Base-by-base conservation (phyloP, 1,139 yeast species). In the Saccharomyces hybrid region DNA sequence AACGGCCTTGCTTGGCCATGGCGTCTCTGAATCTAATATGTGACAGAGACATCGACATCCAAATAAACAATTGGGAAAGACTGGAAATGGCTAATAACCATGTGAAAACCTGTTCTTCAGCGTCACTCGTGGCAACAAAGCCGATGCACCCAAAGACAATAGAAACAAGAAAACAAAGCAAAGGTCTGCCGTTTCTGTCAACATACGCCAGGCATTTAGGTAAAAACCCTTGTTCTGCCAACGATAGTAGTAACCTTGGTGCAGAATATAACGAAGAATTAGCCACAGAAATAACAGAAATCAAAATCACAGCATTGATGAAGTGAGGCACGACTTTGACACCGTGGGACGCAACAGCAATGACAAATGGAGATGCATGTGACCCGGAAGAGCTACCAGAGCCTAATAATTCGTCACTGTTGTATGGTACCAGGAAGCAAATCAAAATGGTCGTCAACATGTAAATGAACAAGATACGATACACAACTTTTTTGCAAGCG, bases 191-290 rank as follows among this genome's bases (percentile, higher is more conserved):
- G 49, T 71, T 71, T 55, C 76, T 72, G 67, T 82, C 86, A 54
- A 82, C 75, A 68, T 78, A 82, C 38, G 76, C 72, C 58, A 84
- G 75, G 53, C 75, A 66, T 57, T 68, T 68, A 53, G 91, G 91
- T 13, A 85, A 84, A 61, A 75, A 75, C 2, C 84, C 84, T 63
- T 86, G 78, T 58, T 76, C 73, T 14, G 88, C 77, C 73, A 85
- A 72, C 44, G 82, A 79, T 61, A 80, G 76, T 38, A 84, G 69
- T 13, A 76, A 83, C 74, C 91, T 81, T 26, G 95, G 84, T 56
- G 88, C 58, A 28, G 85, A 95, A 71, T 80, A 83, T 25, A 84
- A 81, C 64, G 85, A 84, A 49, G 95, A 84, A 73, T 88, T 88
- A 59, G 88, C 88, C 41, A 77, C 86, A 20, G 86, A 81, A 55